phyloP scores from a whole-genome alignment of 495 filamentous ascomycete genomes.

The Podospora tetraspora region DNA sequence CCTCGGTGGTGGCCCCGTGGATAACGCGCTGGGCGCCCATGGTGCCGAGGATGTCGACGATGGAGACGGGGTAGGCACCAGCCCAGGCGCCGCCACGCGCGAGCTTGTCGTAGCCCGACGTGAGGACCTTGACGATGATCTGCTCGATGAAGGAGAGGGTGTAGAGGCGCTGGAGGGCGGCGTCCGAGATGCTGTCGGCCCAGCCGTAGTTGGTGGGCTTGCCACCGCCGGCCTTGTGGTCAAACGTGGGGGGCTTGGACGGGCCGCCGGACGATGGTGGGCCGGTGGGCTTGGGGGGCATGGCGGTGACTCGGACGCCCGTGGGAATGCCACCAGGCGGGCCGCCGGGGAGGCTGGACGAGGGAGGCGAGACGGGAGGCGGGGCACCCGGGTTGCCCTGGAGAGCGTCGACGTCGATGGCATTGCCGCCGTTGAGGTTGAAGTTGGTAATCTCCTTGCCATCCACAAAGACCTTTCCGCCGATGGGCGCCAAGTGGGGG shows the following conservation, averaged over 20 bases:
- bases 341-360: slow-evolving; percentile 15
- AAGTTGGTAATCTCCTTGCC: slow-evolving; percentile 26
- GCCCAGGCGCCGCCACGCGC: slow-evolving; percentile 28
- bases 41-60: slow-evolving; percentile 32
- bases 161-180: slow-evolving; percentile 24
- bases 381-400: slow-evolving; percentile 5
- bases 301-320: slow-evolving; percentile 12
- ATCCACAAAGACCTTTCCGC: slow-evolving; percentile 35
- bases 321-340: slow-evolving; percentile 20
- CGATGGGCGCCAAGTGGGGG: slow-evolving; percentile 31
- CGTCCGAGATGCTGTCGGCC: slow-evolving; percentile 25
- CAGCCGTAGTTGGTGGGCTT: slow-evolving; percentile 35
- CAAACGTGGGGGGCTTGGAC: slow-evolving; percentile 22
- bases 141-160: slow-evolving; percentile 32
- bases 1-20: slow-evolving; percentile 30
- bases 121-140: slow-evolving; percentile 30
- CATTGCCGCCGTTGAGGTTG: slow-evolving; percentile 21
- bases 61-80: slow-evolving; percentile 31
- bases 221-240: slow-evolving; percentile 35
- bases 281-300: slow-evolving; percentile 13
- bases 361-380: slow-evolving; percentile 4
- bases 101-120: slow-evolving; percentile 27
- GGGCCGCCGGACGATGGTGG: slow-evolving; percentile 12
- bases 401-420: slow-evolving; percentile 17
- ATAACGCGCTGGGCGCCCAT: slow-evolving; percentile 35